Evolutionary conservation across 345 rosid species (phyloP), one percentile per base, ranked within the genome.

Genomic region (Salix udensis): DNA sequence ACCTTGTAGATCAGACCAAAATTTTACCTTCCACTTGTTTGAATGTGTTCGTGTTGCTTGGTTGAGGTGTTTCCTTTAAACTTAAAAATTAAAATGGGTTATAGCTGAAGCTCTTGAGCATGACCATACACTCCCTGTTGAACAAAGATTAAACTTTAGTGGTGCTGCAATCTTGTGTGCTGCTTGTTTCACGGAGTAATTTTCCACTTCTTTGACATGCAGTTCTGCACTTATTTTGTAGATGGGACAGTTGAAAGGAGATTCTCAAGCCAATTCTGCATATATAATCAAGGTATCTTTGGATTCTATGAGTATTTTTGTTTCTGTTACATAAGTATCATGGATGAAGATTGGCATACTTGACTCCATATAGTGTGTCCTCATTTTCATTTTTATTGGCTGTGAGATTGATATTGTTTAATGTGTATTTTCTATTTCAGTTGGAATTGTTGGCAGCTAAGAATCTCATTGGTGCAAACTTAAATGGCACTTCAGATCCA

Each of bases 401-500:
- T 7, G 52, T 39, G 30, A 46, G 31, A 37, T 68, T 50, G 48
- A 23, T 42, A 9, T 21, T 78, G 26, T n/a, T 62, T 36, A 39
- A 3, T 37, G 50, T 12, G 26, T 62, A 67, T 74, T 71, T 40
- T 79, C 50, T 76, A 50, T 83, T 80, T 76, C 84, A 96, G 98
- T 87, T 92, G 89, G 97, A 96, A 86, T 85, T 94, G 70, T 78
- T 94, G 85, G 99, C 97, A 48, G 98, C 99, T 85, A 94, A 94
- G 89, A 96, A 96, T 91, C 94, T 96, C 24, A 88, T 94, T 74
- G 93, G 94, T 82, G 98, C 98, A 26, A 96, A 96, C 82, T 84
- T 93, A 84, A 96, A 94, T 87, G 98, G 98, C 79, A 90, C 97
- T 11, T 96, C 98, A 76, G 99, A 96, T 87, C 98, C 97, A 82